Conservation (phyloP, 2,329 filamentous ascomycete species). For the Penicillium sp. region DNA sequence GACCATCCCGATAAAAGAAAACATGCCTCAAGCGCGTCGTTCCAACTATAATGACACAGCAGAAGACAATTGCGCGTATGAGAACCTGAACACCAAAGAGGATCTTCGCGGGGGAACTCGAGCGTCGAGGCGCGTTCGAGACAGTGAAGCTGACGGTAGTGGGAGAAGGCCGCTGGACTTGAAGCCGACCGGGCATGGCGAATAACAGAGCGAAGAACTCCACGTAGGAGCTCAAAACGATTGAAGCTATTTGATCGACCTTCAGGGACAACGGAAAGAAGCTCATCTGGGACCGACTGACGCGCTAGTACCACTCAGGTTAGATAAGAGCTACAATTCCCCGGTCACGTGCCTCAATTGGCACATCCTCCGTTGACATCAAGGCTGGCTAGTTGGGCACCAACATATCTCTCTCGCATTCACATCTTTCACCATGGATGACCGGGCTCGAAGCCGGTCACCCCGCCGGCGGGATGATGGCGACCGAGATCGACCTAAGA, state of each 20-base stretch:
- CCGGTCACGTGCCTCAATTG: conserved; percentile 25
- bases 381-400: conserved; percentile 19
- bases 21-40: conserved; percentile 33
- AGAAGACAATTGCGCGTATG: conserved; percentile 45
- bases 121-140: conserved; percentile 66
- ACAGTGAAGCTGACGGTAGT: conserved; percentile 93
- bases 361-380: conserved; percentile 16
- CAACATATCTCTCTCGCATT: conserved; percentile 14
- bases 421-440: conserved; percentile 26
- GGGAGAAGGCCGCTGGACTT: conserved; percentile 61
- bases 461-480: conserved; percentile 36
- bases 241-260: neutral
- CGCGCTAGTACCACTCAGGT: conserved; percentile 10
- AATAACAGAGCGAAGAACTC: neutral
- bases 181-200: conserved; percentile 59
- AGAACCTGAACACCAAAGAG: conserved; percentile 46
- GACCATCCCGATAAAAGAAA: conserved; percentile 27
- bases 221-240: conserved; percentile 1
- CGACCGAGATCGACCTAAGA: conserved; percentile 39
- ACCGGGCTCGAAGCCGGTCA: conserved; percentile 45
- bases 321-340: conserved; percentile 5
- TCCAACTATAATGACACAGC: conserved; percentile 39
- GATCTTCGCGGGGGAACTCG: conserved; percentile 47
- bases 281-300: conserved; percentile 8
- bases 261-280: conserved; percentile 7